Conservation (phyloP, 2,329 filamentous ascomycete genomes). For the Claviceps cyperi region DNA sequence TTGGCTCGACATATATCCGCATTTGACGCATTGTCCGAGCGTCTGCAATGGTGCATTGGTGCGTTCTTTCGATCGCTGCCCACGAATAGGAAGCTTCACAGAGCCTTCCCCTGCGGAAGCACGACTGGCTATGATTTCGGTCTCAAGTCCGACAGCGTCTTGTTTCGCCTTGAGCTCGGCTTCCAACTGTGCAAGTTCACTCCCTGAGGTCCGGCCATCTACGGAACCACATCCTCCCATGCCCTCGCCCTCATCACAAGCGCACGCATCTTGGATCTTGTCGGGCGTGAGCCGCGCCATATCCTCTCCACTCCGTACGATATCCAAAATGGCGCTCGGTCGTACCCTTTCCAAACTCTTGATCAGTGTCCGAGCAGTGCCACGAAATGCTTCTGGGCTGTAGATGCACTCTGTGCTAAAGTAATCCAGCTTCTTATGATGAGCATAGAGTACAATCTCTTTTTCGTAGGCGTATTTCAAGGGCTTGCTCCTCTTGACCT, state of each 20-base stretch:
- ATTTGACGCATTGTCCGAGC: conserved; percentile 70
- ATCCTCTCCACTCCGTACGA: conserved; percentile 88
- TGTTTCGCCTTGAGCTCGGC: conserved; percentile 21
- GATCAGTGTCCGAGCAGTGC: conserved; percentile 79
- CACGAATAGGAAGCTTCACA: conserved; percentile 21
- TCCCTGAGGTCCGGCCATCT: conserved; percentile 50
- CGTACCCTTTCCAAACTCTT: conserved; percentile 90
- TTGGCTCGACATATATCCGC: conserved; percentile 93
- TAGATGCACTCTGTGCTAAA: conserved; percentile 99
- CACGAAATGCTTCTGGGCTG: conserved; percentile 89
- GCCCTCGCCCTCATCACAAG: conserved; percentile 23
- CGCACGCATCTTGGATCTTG: conserved; percentile 21
- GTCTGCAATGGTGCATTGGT: conserved; percentile 43
- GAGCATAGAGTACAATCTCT: conserved; percentile 94
- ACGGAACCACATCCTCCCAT: conserved; percentile 55
- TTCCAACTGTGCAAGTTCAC: conserved; percentile 75
- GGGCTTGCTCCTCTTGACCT: conserved; percentile 90
- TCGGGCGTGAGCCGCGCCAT: conserved; percentile 62
- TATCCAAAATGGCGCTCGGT: conserved; percentile 86
- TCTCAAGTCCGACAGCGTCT: conserved; percentile 14
- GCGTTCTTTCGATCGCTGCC: conserved; percentile 14
- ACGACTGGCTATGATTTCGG: conserved; percentile 17
- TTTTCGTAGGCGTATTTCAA: conserved; percentile 98
- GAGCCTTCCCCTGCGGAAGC: conserved; percentile 11
- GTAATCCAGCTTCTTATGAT: conserved; percentile 93